Percentiles rank a stretch among this genome's conserved stretches.
These are phyloP conservation scores for Xanthoparmelia taractica DNA, from an alignment of 495 filamentous ascomycete species.

Conservation along the genomic window DNA sequence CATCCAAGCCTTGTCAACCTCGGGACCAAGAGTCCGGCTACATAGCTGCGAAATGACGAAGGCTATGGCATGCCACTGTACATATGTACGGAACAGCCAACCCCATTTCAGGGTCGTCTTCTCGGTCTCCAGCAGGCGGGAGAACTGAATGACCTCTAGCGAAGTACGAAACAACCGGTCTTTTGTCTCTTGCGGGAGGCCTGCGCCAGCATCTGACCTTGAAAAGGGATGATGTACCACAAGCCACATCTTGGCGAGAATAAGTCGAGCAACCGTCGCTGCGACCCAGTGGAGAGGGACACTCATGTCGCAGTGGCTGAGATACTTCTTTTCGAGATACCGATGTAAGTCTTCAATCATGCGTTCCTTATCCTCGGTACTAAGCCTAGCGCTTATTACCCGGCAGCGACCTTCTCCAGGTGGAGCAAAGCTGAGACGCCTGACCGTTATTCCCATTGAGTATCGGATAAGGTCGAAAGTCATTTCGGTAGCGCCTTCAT, in stretches of 20 bases:
- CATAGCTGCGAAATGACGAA: constrained; percentile 47
- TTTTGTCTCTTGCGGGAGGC: constrained; percentile 49
- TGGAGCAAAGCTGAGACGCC: constrained; percentile 29
- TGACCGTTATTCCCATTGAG: constrained; percentile 29
- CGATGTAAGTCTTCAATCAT: constrained; percentile 39
- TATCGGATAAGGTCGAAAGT: constrained; percentile 65
- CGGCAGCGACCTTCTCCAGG: constrained; percentile 21
- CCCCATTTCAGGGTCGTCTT: constrained; percentile 46
- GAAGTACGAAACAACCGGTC: constrained; percentile 56
- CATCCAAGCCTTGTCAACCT: constrained; percentile 49
- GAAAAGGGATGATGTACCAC: constrained; percentile 33
- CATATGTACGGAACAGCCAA: constrained; percentile 53
- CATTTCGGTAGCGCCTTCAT: constrained; percentile 63
- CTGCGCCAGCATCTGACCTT: constrained; percentile 25
- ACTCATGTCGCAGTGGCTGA: constrained; percentile 34
- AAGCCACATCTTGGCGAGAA: constrained; percentile 33
- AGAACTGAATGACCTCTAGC: constrained; percentile 50
- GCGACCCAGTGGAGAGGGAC: constrained; percentile 39
- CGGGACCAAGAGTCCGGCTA: constrained; percentile 42
- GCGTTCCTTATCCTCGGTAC: constrained; percentile 38
- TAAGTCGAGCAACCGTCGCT: constrained; percentile 36
- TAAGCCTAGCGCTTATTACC: constrained; percentile 23
- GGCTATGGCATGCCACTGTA: constrained; percentile 54
- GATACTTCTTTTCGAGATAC: constrained; percentile 37
- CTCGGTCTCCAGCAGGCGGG: constrained; percentile 44